Conservation (phyloP, 2,329 filamentous ascomycete genomes). For the Sphaerulina musiva region DNA sequence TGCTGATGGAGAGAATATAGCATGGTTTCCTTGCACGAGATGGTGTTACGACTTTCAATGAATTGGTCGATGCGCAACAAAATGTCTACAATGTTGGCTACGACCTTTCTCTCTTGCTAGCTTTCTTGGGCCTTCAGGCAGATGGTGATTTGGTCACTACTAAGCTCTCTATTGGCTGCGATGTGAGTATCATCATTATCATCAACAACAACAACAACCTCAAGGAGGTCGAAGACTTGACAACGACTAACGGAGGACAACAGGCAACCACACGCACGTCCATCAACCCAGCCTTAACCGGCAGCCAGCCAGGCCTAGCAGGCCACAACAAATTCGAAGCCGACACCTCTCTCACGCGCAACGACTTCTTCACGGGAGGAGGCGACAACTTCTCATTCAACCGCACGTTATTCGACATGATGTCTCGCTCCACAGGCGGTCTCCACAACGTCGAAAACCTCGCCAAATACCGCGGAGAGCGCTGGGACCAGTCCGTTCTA, state of each 20-base stretch:
- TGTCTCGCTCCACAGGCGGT: conserved; percentile 31
- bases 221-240: too few relatives aligned
- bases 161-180: conserved; percentile 43
- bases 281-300: conserved; percentile 30
- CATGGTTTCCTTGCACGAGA: conserved; percentile 40
- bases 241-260: not conserved
- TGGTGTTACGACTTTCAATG: conserved; percentile 36
- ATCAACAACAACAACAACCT: not conserved
- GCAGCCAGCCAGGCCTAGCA: conserved; percentile 39
- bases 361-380: conserved; percentile 37
- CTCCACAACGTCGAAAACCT: conserved; percentile 38
- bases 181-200: conserved; percentile 14
- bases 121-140: conserved; percentile 36
- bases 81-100: conserved; percentile 43
- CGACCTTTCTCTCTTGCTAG: conserved; percentile 38
- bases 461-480: conserved; percentile 36
- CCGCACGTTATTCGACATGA: conserved; percentile 37
- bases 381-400: conserved; percentile 40
- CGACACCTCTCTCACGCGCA: conserved; percentile 38
- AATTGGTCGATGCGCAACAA: conserved; percentile 42
- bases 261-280: conserved; percentile 26
- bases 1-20: conserved; percentile 28
- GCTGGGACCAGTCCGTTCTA: conserved; percentile 36
- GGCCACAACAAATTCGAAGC: conserved; percentile 43
- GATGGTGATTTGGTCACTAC: conserved; percentile 39